These are phyloP conservation scores for Marchantia polymorpha DNA, from an alignment of 225 moss, liverwort and hornwort species.

Conservation along the genomic window DNA sequence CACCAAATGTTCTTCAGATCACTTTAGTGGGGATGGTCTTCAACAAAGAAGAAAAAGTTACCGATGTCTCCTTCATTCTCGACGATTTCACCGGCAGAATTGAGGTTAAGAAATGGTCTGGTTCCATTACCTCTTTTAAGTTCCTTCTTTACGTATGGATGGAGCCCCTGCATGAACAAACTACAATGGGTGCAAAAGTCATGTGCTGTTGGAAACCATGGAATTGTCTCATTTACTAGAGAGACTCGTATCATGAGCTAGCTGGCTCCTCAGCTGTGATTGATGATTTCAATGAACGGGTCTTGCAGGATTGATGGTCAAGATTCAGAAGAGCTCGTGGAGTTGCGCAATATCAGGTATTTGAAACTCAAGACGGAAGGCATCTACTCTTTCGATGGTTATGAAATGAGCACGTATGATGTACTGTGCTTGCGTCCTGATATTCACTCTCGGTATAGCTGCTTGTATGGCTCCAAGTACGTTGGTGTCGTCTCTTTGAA, in stretches of 20 bases:
- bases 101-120: conserved; percentile 91
- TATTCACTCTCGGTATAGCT: too few relatives aligned
- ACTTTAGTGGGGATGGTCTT: conserved; percentile 87
- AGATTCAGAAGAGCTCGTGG: conserved; percentile 67
- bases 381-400: too few relatives aligned
- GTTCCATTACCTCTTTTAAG: not conserved
- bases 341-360: conserved; percentile 73
- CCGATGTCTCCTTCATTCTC: conserved; percentile 80
- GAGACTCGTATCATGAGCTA: too few relatives aligned
- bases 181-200: not conserved
- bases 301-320: conserved; percentile 84
- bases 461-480: too few relatives aligned
- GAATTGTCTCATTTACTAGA: too few relatives aligned
- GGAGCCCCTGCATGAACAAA: not conserved
- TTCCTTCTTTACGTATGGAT: not conserved
- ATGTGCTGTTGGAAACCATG: too few relatives aligned
- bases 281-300: not conserved
- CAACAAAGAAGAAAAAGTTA: conserved; percentile 89
- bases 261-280: not conserved
- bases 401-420: too few relatives aligned
- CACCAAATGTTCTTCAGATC: conserved; percentile 48
- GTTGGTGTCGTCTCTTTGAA: too few relatives aligned
- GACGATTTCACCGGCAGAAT: conserved; percentile 92
- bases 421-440: too few relatives aligned
- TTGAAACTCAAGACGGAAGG: not conserved